phyloP scores from a whole-genome alignment of 2,329 filamentous ascomycete species.

The Trichothecium sympodiale region DNA sequence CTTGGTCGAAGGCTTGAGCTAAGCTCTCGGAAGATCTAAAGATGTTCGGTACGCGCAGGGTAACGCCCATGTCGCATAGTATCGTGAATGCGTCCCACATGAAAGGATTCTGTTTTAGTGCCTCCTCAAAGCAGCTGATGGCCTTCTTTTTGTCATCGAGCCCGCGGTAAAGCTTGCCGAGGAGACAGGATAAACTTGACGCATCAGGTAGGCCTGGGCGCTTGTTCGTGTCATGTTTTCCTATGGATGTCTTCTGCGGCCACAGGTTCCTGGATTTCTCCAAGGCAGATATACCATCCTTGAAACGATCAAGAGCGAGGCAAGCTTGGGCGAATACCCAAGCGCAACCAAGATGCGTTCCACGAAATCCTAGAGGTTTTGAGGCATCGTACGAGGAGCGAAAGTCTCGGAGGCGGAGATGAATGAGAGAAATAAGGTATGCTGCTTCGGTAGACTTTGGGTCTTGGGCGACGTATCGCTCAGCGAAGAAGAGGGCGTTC shows the following conservation, averaged over 20 bases:
- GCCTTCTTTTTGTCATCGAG: slow-evolving; percentile 78
- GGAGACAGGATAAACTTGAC: slow-evolving; percentile 68
- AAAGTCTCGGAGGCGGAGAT: slow-evolving; percentile 71
- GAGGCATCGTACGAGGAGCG: slow-evolving; percentile 79
- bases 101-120: slow-evolving; percentile 82
- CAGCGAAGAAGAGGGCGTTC: slow-evolving; percentile 89
- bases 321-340: slow-evolving; percentile 90
- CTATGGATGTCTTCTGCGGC: slow-evolving; percentile 65
- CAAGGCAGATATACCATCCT: slow-evolving; percentile 72
- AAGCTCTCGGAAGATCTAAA: slow-evolving; percentile 60
- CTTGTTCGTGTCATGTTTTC: slow-evolving; percentile 68
- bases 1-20: slow-evolving; percentile 33
- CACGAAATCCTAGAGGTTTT: slow-evolving; percentile 58
- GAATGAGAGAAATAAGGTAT: slow-evolving; percentile 75
- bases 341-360: slow-evolving; percentile 71
- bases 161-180: slow-evolving; percentile 78
- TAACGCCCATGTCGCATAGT: slow-evolving; percentile 78
- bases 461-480: slow-evolving; percentile 76
- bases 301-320: slow-evolving; percentile 63
- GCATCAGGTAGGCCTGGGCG: slow-evolving; percentile 72
- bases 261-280: slow-evolving; percentile 74
- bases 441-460: slow-evolving; percentile 67
- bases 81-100: slow-evolving; percentile 96
- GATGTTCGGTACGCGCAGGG: slow-evolving; percentile 72
- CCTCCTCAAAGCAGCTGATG: slow-evolving; percentile 75